Conservation (phyloP, 1,284 basidiomycete species). For the Austroboletus niveus region DNA sequence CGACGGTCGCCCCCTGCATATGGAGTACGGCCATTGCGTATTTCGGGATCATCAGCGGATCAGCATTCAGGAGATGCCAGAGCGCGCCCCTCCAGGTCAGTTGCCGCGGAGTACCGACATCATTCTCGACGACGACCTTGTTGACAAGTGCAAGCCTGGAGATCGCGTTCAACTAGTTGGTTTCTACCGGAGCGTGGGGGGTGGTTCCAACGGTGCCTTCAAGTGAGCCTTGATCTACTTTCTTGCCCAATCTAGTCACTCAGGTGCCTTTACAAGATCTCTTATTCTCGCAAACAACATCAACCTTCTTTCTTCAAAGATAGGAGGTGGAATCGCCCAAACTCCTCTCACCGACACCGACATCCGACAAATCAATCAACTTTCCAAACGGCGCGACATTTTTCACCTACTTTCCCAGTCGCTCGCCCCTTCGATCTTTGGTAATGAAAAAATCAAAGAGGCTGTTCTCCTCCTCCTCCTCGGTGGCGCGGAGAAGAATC, state of each 20-base stretch:
- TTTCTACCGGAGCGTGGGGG: constrained; percentile 91
- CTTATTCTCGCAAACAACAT: constrained; percentile 95
- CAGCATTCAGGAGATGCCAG: constrained; percentile 99
- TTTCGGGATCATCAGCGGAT: constrained; percentile 98
- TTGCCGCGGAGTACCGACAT: constrained; percentile 95
- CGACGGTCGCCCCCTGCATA: constrained; percentile 83
- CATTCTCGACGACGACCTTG: constrained; percentile 94
- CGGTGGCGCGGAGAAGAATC: constrained; percentile 96
- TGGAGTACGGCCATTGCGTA: constrained; percentile 90
- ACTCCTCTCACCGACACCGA: constrained; percentile 91
- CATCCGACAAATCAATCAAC: constrained; percentile 95
- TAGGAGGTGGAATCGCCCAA: constrained; percentile 94
- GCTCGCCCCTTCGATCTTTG: constrained; percentile 96
- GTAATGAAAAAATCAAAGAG: constrained; percentile 94
- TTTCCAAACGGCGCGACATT: constrained; percentile 84
- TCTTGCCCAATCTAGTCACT: constrained; percentile 3
- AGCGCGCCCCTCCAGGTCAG: constrained; percentile 96
- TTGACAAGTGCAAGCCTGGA: constrained; percentile 97
- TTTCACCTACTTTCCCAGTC: constrained; percentile 91
- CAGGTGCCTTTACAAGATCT: constrained; percentile 55
- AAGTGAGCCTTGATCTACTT: constrained; percentile 58
- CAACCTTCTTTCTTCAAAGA: constrained; percentile 94
- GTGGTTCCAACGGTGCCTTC: constrained; percentile 86
- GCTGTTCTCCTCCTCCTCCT: constrained; percentile 91
- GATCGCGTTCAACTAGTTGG: constrained; percentile 98